Percentiles rank a stretch among this genome's conserved stretches.
Conservation (phyloP, 441 rosid species). For the Mallotus repandus region DNA sequence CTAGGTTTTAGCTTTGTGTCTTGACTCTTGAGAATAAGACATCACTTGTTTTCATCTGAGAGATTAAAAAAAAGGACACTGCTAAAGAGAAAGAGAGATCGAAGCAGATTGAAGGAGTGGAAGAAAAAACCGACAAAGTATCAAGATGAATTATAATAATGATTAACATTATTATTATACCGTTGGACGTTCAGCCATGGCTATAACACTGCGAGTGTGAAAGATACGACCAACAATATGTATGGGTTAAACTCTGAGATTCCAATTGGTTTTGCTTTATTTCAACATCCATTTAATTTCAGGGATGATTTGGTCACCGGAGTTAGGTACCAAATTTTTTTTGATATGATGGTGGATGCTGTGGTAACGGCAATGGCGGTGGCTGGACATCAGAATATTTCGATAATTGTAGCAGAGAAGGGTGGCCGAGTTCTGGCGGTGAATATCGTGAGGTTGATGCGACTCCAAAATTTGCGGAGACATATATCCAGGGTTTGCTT, state of each 20-base stretch:
- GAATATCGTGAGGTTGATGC: slow-evolving; percentile 65
- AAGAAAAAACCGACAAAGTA: too few species aligned
- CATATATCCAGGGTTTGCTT: slow-evolving; percentile 60
- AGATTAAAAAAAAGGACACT: too few species aligned
- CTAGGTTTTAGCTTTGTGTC: too few species aligned
- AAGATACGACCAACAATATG: too few species aligned
- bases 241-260: slow-evolving; percentile 59
- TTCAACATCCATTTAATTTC: slow-evolving; percentile 75
- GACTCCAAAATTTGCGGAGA: slow-evolving; percentile 51
- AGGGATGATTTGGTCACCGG: slow-evolving; percentile 74
- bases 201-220: too few species aligned
- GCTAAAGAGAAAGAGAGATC: too few species aligned
- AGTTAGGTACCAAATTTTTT: slow-evolving; percentile 69
- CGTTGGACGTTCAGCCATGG: too few species aligned
- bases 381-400: slow-evolving; percentile 68
- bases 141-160: too few species aligned
- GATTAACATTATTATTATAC: too few species aligned
- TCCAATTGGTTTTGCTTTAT: slow-evolving; percentile 78
- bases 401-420: slow-evolving; percentile 71
- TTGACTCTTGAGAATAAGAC: too few species aligned
- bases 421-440: slow-evolving; percentile 74
- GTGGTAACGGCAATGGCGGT: slow-evolving; percentile 67
- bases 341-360: slow-evolving; percentile 86
- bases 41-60: too few species aligned
- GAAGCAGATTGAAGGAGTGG: too few species aligned